Conservation (phyloP, 2,329 filamentous ascomycete genomes). For the Phyllosticta citrichinensis region DNA sequence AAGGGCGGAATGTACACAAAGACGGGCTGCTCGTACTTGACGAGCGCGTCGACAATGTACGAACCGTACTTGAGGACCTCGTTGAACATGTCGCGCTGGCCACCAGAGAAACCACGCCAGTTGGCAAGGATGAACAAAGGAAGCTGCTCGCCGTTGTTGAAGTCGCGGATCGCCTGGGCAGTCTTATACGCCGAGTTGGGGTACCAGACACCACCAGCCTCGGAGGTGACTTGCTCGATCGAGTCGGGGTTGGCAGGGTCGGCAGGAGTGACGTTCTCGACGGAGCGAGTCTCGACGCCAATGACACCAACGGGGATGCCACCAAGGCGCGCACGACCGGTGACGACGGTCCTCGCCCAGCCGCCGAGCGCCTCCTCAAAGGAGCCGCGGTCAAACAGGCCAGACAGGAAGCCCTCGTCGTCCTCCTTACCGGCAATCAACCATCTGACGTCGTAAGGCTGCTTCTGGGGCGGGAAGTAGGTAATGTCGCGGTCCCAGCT, state of each 20-base stretch:
- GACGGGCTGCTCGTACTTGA: constrained; percentile 97
- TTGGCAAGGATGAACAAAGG: constrained; percentile 99
- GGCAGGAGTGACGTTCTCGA: constrained; percentile 93
- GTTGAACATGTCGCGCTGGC: constrained; percentile 99
- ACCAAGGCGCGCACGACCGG: constrained; percentile 89
- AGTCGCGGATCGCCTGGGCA: constrained; percentile 95
- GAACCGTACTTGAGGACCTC: constrained; percentile 99
- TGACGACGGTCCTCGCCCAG: constrained; percentile 94
- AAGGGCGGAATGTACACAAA: constrained; percentile 98
- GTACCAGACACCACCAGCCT: constrained; percentile 99
- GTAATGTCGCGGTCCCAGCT: constrained; percentile 86
- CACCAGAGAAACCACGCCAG: constrained; percentile 99
- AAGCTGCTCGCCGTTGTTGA: constrained; percentile 97
- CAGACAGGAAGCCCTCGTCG: constrained; percentile 74
- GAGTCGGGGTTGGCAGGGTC: constrained; percentile 98
- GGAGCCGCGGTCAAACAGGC: constrained; percentile 92
- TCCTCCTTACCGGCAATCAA: constrained; percentile 83
- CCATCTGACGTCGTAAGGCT: constrained; percentile 86
- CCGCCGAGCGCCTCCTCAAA: constrained; percentile 95
- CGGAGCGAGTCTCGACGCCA: constrained; percentile 85
- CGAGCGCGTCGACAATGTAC: constrained; percentile 95
- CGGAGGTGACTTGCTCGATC: constrained; percentile 86
- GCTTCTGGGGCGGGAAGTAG: constrained; percentile 70
- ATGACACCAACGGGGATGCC: constrained; percentile 99
- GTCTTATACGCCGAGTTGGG: constrained; percentile 99